Conservation (phyloP, 345 rosid species). For the Geranium brycei region DNA sequence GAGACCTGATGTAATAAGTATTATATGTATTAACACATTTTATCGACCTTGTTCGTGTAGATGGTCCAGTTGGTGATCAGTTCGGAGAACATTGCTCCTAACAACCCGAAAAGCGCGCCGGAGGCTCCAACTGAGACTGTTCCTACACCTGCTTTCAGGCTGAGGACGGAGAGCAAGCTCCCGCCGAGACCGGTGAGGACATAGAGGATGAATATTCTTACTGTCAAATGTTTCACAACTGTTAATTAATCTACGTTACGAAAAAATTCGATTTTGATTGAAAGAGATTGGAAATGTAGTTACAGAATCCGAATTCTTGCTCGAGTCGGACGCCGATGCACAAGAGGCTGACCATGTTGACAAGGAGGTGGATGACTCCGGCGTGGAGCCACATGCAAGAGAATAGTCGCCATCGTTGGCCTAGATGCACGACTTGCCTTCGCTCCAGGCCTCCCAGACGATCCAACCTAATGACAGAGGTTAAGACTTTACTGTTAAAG, state of each 20-base stretch:
- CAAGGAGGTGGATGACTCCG: slow-evolving; percentile 68
- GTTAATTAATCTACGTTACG: too few relatives aligned
- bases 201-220: slow-evolving; percentile 55
- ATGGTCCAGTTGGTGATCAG: slow-evolving; percentile 87
- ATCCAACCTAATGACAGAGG: slow-evolving; percentile 35
- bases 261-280: too few relatives aligned
- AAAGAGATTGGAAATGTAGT: slow-evolving; percentile 4
- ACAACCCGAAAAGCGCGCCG: slow-evolving; percentile 83
- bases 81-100: slow-evolving; percentile 95
- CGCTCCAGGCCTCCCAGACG: slow-evolving; percentile 74
- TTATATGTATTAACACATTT: too few relatives aligned
- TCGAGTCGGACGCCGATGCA: slow-evolving; percentile 81
- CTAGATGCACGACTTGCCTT: slow-evolving; percentile 34
- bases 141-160: neutral
- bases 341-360: slow-evolving; percentile 69
- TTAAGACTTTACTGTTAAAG: neutral
- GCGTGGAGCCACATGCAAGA: slow-evolving; percentile 88
- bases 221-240: slow-evolving; percentile 16
- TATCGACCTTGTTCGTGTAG: slow-evolving; percentile 60
- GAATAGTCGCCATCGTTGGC: slow-evolving; percentile 74
- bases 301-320: slow-evolving; percentile 82
- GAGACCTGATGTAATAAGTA: neutral
- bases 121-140: slow-evolving; percentile 82
- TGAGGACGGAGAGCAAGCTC: slow-evolving; percentile 76
- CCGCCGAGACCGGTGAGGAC: slow-evolving; percentile 89